Evolutionary conservation across 1,284 basidiomycete genomes (phyloP).

Genomic region (Volvariella surrecta): DNA sequence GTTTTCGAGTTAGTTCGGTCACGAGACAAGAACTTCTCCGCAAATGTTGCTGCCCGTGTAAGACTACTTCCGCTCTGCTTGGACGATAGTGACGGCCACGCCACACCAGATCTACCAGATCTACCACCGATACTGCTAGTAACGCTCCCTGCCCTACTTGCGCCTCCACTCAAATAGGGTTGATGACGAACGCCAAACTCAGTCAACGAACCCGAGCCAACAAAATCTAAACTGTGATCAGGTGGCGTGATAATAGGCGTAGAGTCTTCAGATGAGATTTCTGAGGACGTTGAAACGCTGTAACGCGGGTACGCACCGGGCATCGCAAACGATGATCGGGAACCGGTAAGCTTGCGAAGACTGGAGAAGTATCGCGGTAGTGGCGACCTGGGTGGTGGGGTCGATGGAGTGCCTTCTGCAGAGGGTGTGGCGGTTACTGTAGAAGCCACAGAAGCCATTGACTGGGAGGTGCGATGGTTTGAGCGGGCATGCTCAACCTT

Average conservation of each 20-base stretch:
- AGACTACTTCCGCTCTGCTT: constrained; percentile 35
- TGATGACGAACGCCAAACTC: not conserved
- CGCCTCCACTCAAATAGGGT: not conserved
- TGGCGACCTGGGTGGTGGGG: constrained; percentile 26
- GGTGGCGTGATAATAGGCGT: constrained; percentile 38
- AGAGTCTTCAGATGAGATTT: constrained; percentile 49
- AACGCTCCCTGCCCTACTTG: not conserved
- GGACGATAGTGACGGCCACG: constrained; percentile 37
- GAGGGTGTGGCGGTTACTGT: not conserved
- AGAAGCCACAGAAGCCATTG: constrained; percentile 5
- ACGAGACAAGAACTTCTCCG: constrained; percentile 44
- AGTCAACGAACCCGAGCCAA: constrained; percentile 8
- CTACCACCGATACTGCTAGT: not conserved
- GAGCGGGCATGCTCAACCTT: not conserved
- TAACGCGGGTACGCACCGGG: constrained; percentile 32
- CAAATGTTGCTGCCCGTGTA: constrained; percentile 40
- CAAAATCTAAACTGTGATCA: constrained; percentile 23
- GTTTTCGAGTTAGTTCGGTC: constrained; percentile 39
- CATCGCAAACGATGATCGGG: constrained; percentile 19
- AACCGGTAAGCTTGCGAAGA: constrained; percentile 34
- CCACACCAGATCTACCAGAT: constrained; percentile 19
- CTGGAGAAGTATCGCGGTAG: constrained; percentile 30
- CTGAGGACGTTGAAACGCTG: constrained; percentile 46
- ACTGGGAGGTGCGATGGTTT: not conserved
- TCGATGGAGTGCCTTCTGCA: too few relatives aligned